Base-by-base conservation (phyloP, 1,139 yeast genomes). In the Geotrichum klebahnii region DNA sequence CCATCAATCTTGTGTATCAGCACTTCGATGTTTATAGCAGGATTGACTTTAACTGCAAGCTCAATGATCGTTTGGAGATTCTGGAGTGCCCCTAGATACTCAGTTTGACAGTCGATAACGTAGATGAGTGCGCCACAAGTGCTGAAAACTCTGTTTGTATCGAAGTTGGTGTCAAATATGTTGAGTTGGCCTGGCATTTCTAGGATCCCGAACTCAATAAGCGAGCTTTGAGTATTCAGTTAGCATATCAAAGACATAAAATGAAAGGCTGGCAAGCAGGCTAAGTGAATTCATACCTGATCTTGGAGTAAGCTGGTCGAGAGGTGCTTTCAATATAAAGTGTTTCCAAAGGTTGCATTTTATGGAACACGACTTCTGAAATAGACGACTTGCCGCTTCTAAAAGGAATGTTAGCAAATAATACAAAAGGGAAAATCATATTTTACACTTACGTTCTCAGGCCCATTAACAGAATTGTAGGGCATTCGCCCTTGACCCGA, bases 1-100 rank as follows among this genome's bases (percentile, higher is more conserved):
- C 97, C 97, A 65, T 92, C 98, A 46, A 92, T 90, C 67, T 92
- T 92, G 68, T 92, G 98, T 48, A 92, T 89, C 52, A 92, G 75
- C 2, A 92, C 96, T 65, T 92, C 98, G 50, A 92, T 83, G 63
- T 89, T 88, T 45, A 92, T 84, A 48, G 75, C 75, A 1, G 96
- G 96, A 60, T 90, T 89, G 44, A 86, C 85, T 61, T 83, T 81
- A 61, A 85, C 82, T 0, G 96, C 97, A 61, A 82, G 85, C 62
- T 87, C 95, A 54, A 90, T 85, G 57, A 92, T 89, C 76, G 84
- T 83, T 16, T 92, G 88, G 49, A 92, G 73, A 65, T 89, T 89
- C 36, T 95, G 88, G 49, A 92, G 75, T 0, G 97, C 96, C 67
- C 88, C 85, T 58, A 90, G 73, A 68, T 92, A 92, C 65, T 92